A percentile compares a stretch with the other conserved stretches of the same genome.
These are phyloP conservation scores for Hortiboletus rubellus DNA, from an alignment of 1,284 basidiomycete species.

Conservation along the genomic window DNA sequence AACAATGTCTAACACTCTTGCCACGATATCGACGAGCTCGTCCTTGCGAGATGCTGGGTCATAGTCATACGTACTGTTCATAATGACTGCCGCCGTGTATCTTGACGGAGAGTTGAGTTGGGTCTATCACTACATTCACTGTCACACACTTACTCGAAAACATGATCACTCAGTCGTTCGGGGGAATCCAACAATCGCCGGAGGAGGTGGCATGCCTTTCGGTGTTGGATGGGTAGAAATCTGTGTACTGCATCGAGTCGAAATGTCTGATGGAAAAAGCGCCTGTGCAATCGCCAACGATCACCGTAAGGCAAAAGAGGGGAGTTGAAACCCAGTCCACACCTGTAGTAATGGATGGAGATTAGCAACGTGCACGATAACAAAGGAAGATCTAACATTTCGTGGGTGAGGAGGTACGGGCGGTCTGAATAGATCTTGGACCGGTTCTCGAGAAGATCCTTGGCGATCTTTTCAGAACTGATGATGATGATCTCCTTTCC, in stretches of 20 bases:
- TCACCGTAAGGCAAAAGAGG: slow-evolving; percentile 38
- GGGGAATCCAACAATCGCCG: slow-evolving; percentile 29
- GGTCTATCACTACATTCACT: not conserved
- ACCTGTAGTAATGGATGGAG: slow-evolving; percentile 23
- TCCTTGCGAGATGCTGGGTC: not conserved
- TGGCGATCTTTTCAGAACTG: slow-evolving; percentile 7
- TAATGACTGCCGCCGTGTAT: not conserved
- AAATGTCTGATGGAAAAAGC: slow-evolving; percentile 35
- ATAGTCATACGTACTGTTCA: not conserved
- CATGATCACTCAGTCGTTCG: slow-evolving; percentile 25
- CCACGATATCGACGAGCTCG: not conserved
- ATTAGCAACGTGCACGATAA: not conserved
- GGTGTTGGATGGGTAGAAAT: slow-evolving; percentile 27
- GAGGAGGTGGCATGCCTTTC: slow-evolving; percentile 2
- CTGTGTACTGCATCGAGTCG: not conserved
- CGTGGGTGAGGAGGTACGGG: not conserved
- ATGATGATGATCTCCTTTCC: slow-evolving; percentile 6
- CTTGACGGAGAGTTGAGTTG: not conserved
- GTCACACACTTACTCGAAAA: slow-evolving; percentile 10
- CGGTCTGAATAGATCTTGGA: slow-evolving; percentile 10
- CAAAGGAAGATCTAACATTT: not conserved
- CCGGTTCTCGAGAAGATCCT: slow-evolving; percentile 2
- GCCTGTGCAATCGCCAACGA: slow-evolving; percentile 40
- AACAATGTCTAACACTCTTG: not conserved
- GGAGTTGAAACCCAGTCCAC: slow-evolving; percentile 38